These are phyloP conservation scores for Vaccinium darrowii DNA, from an alignment of 148 eudicot genomes.

Conservation along the genomic window DNA sequence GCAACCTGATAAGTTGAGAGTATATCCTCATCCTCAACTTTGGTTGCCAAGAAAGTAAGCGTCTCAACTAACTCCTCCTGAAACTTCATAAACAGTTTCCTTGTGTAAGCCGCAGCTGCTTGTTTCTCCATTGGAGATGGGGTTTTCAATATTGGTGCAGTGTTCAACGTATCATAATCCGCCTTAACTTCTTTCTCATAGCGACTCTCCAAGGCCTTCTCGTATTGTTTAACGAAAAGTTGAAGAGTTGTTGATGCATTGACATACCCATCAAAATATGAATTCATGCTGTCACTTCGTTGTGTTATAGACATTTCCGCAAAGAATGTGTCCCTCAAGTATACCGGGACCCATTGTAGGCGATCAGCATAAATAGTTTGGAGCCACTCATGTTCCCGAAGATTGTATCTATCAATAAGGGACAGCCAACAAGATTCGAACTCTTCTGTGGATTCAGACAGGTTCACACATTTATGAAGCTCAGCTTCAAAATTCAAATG, in stretches of 20 bases:
- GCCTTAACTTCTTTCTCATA: conserved; percentile 65
- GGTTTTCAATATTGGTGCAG: conserved; percentile 42
- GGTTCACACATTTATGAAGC: conserved; percentile 52
- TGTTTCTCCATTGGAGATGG: conserved; percentile 71
- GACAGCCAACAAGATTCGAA: conserved; percentile 58
- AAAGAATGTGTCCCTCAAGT: conserved; percentile 52
- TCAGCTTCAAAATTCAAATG: conserved; percentile 50
- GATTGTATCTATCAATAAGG: conserved; percentile 43
- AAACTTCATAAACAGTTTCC: conserved; percentile 45
- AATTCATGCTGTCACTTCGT: conserved; percentile 59
- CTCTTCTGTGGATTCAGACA: conserved; percentile 50
- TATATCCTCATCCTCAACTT: conserved; percentile 41
- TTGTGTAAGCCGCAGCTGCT: conserved; percentile 47
- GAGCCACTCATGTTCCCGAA: conserved; percentile 51
- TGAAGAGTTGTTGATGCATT: conserved; percentile 52
- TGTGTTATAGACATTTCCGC: conserved; percentile 54
- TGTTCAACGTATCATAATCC: conserved; percentile 53
- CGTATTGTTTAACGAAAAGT: conserved; percentile 51
- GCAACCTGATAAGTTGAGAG: conserved; percentile 41
- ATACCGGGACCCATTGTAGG: conserved; percentile 53
- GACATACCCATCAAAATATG: conserved; percentile 63
- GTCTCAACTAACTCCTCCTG: conserved; percentile 67
- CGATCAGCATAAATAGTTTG: conserved; percentile 40
- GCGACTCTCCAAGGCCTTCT: conserved; percentile 54
- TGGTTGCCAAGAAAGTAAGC: conserved; percentile 52